Evolutionary conservation across 2,329 filamentous ascomycete genomes (phyloP).

Genomic region (Stemphylium beticola): DNA sequence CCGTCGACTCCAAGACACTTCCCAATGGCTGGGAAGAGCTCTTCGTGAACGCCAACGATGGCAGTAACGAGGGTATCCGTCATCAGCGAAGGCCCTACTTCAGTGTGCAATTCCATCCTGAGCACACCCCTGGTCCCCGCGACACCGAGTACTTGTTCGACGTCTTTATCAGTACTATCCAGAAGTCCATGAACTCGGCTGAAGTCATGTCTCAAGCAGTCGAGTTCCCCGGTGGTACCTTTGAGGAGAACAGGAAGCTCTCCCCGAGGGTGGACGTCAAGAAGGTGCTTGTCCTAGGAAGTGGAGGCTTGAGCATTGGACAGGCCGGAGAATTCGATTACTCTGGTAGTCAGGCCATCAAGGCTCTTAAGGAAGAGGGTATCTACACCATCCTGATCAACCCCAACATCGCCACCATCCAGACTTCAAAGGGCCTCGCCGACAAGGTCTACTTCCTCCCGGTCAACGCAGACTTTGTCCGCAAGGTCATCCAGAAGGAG

Average conservation of each 20-base stretch:
- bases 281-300: constrained; percentile 93
- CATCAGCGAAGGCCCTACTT: constrained; percentile 88
- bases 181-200: constrained; percentile 70
- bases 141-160: constrained; percentile 98
- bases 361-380: constrained; percentile 95
- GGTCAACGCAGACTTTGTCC: constrained; percentile 94
- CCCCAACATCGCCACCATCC: constrained; percentile 98
- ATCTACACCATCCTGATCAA: constrained; percentile 99
- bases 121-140: constrained; percentile 91
- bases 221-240: constrained; percentile 82
- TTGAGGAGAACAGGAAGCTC: constrained; percentile 76
- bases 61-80: constrained; percentile 97
- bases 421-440: constrained; percentile 95
- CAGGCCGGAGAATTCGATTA: constrained; percentile 99
- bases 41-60: constrained; percentile 97
- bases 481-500: constrained; percentile 96
- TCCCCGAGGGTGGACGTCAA: constrained; percentile 84
- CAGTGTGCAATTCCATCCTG: constrained; percentile 99
- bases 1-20: constrained; percentile 81
- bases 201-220: constrained; percentile 75
- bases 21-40: constrained; percentile 86
- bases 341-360: constrained; percentile 97
- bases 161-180: constrained; percentile 88
- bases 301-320: constrained; percentile 94
- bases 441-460: constrained; percentile 99